Evolutionary conservation across 768 basidiomycete genomes (phyloP), one percentile per base, ranked within the genome.

Genomic region (Boletus edulis): DNA sequence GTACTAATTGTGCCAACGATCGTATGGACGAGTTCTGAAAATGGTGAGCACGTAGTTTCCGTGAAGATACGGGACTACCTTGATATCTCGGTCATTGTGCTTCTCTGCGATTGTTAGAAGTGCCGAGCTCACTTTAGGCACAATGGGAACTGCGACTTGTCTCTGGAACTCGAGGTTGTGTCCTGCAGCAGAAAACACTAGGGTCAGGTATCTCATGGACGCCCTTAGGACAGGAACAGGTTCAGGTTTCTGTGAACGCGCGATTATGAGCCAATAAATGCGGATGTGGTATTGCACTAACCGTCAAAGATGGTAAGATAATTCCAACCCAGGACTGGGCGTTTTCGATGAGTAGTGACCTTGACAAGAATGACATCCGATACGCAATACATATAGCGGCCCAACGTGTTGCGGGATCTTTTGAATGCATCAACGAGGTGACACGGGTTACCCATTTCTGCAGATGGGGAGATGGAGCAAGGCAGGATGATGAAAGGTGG

Each of bases 131-230:
- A 87, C 84, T 72, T 91, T 93, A 17, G 85, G 78, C 24, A 91
- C 77, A 62, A 84, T 84, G 3, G 92, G 91, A 5, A 78, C 75
- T 35, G 81, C 81, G 4, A 91, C 75, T 69, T 93, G 91, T 65
- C 92, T 77, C 65, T 92, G 89, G 69, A 91, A 93, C 69, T 93
- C 91, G 31, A 84, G 75, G n/a, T 81, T 74, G 66, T 83, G 81
- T 22, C 72, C 72, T 3, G 85, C 82, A 49, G 73, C 74, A 27
- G 77, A 79, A 63, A 91, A 87, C 5, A 94, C 78, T 20, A 77
- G 71, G 40, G 79, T 69, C 46, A 89, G 63, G 17, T 92, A 81
- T 43, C 84, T 78, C n/a, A 89, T 79, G 13, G 83, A 75, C 4
- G 83, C 85, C 67, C 83, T 88, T 38, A 84, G 54, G 11, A 76